Evolutionary conservation across 2,329 filamentous ascomycete species (phyloP).

Genomic region (Macroventuria anomochaeta): DNA sequence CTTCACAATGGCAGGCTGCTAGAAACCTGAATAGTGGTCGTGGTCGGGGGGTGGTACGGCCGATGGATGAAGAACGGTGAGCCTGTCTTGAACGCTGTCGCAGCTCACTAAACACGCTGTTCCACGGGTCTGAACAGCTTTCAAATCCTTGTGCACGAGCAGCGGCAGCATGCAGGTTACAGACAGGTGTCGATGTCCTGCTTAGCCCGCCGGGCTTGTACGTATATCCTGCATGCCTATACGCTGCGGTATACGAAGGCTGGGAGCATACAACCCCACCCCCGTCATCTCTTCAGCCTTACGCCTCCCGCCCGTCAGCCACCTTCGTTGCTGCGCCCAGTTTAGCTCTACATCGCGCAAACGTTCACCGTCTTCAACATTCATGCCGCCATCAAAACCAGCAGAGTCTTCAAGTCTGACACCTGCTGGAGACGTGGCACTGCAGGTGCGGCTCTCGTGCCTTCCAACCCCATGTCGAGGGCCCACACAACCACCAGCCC

Average conservation of each 20-base stretch:
- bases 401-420: neutral
- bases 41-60: constrained; percentile 16
- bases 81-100: constrained; percentile 9
- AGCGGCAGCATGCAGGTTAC: neutral
- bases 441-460: neutral
- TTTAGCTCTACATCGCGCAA: neutral
- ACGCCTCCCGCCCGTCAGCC: constrained; percentile 15
- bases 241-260: constrained; percentile 15
- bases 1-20: constrained; percentile 15
- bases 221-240: constrained; percentile 11
- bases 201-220: constrained; percentile 6
- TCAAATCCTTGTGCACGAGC: constrained; percentile 2
- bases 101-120: constrained; percentile 5
- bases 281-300: constrained; percentile 13
- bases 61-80: constrained; percentile 17
- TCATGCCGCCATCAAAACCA: neutral
- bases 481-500: constrained; percentile 4
- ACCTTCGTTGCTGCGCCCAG: constrained; percentile 2
- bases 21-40: constrained; percentile 5
- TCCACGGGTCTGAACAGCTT: neutral
- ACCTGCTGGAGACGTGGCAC: neutral
- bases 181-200: constrained; percentile 10
- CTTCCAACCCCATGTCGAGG: constrained; percentile 6
- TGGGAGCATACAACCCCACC: constrained; percentile 4
- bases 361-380: neutral